Base-by-base conservation (phyloP, 1,284 basidiomycete species). In the Trametes hirsuta region DNA sequence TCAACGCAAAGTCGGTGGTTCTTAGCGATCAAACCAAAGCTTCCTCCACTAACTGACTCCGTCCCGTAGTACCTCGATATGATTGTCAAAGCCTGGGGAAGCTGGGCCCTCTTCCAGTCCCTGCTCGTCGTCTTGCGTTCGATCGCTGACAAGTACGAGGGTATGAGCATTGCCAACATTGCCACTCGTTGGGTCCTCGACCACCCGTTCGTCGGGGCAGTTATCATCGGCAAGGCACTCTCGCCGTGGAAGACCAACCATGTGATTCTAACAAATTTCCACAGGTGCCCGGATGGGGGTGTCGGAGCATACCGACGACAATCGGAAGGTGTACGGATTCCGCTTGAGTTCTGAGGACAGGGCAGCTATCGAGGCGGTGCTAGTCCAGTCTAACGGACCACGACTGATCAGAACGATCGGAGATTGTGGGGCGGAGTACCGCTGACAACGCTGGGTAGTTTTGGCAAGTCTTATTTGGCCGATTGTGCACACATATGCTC, bases 391-490 rank as follows among this genome's bases (percentile, higher is more conserved):
- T 3, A 84, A 85, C 50, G 82, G 86, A 3, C 74, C 83, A 44
- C 78, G 69, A 36, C 78, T 93, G 71, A 88, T 91, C 61, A 82
- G 78, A 14, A 79, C 77, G 15, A 86, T 93, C 60, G 91, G 91
- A 5, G 91, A 93, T 70, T 93, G 91, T 72, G 91, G 91, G 40
- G 87, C 87, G 21, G 91, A 93, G 76, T 93, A 93, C 74, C 85
- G 91, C 46, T 85, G 30, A 30, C 30, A 63, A 76, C 15, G 44
- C 34, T 36, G 21, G 10, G 18, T n/a, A 12, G 3, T n/a, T 40
- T 41, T 36, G 10, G 49, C 40, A 44, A 37, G 12, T 49, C 47
- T 30, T 5, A 30, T 30, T 30, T 30, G 30, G 30, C 30, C 8
- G 8, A 30, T 30, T 30, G 30, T 30, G 30, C 30, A 8, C 4